These are phyloP conservation scores for Colletotrichum godetiae DNA, from an alignment of 2,329 filamentous ascomycete genomes.

Conservation along the genomic window DNA sequence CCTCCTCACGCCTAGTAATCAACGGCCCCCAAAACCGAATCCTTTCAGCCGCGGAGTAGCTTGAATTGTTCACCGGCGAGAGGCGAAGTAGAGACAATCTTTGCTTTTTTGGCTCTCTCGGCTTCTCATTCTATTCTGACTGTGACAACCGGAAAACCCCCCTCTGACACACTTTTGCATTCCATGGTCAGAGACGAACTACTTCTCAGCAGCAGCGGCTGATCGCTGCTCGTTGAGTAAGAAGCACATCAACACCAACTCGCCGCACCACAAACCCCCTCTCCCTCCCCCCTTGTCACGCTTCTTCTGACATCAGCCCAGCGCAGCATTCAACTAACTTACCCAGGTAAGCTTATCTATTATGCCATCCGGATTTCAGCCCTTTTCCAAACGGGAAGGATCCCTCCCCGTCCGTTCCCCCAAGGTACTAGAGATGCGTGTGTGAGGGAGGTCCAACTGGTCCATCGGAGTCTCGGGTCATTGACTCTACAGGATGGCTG, in stretches of 20 bases:
- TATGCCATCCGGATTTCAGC: background rate
- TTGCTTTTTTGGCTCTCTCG: background rate
- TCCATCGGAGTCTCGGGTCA: background rate
- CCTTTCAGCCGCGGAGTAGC: constrained; percentile 2
- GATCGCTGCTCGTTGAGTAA: background rate
- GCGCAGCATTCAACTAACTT: background rate
- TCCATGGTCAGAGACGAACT: background rate
- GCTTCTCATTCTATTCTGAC: background rate
- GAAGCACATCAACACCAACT: background rate
- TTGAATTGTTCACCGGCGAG: background rate
- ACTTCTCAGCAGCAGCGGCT: background rate
- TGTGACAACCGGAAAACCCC: too few relatives aligned
- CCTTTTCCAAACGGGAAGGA: background rate
- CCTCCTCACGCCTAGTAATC: background rate
- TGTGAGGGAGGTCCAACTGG: background rate
- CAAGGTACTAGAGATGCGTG: too few relatives aligned
- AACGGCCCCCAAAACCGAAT: background rate
- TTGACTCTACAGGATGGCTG: background rate
- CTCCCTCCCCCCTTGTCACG: background rate
- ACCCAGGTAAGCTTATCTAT: background rate
- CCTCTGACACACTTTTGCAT: background rate
- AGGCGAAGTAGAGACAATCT: background rate
- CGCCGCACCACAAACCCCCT: too few relatives aligned
- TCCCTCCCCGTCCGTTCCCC: background rate
- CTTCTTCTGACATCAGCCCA: constrained; percentile 2